phyloP scores from a whole-genome alignment of 192 early-diverging fungal species.

The Backusella australiensis region DNA sequence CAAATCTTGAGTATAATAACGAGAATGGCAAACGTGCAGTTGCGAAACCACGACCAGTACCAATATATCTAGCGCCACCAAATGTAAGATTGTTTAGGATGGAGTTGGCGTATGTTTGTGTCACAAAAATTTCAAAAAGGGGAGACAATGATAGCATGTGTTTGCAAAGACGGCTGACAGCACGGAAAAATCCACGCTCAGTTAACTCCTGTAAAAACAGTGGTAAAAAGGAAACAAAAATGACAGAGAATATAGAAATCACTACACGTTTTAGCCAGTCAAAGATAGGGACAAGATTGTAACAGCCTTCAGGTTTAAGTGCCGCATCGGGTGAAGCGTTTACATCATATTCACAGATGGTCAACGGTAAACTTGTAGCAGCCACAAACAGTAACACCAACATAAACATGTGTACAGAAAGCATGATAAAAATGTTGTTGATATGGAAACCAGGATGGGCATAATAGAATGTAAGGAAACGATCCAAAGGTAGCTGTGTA shows the following conservation, averaged over 20 bases:
- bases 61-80: conserved; percentile 81
- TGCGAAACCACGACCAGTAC: conserved; percentile 83
- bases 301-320: conserved; percentile 55
- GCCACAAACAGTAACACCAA: conserved; percentile 76
- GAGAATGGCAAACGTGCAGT: conserved; percentile 80
- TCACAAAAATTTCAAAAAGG: conserved; percentile 83
- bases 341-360: conserved; percentile 54
- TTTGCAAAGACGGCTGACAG: conserved; percentile 74
- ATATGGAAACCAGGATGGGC: conserved; percentile 90
- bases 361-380: conserved; percentile 58
- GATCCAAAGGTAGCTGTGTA: conserved; percentile 79
- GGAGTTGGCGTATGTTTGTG: conserved; percentile 78
- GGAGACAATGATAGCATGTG: conserved; percentile 83
- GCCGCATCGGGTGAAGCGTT: conserved; percentile 42
- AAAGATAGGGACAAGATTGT: conserved; percentile 65
- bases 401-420: conserved; percentile 80
- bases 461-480: conserved; percentile 88
- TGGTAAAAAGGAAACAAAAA: conserved; percentile 80
- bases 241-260: conserved; percentile 76
- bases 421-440: conserved; percentile 88
- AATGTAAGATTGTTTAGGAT: conserved; percentile 80
- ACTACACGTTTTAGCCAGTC: conserved; percentile 82
- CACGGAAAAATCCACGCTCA: conserved; percentile 75
- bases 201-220: conserved; percentile 82
- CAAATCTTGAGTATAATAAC: conserved; percentile 74